Percentiles rank a stretch among this genome's conserved stretches.
phyloP scores from a whole-genome alignment of 1,284 basidiomycete species.

The Ustanciosporium gigantosporum region DNA sequence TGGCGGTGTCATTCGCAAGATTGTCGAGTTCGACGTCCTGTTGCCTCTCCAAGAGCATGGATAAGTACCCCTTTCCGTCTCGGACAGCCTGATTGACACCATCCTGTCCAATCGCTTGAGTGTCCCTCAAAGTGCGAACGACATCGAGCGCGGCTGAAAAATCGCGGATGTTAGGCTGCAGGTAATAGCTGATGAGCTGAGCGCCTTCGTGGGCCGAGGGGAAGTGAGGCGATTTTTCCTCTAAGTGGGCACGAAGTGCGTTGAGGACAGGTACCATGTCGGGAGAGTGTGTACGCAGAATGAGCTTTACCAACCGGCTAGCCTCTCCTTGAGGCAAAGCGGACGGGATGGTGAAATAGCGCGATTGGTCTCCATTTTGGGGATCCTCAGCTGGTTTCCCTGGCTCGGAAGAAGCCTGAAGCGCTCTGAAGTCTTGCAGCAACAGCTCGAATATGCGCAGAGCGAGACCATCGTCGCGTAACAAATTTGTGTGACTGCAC shows the following conservation, averaged over 20 bases:
- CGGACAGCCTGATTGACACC: slow-evolving; percentile 15
- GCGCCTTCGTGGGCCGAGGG: slow-evolving; percentile 28
- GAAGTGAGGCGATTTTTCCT: slow-evolving; percentile 15
- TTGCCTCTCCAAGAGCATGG: background rate
- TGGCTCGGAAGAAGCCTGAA: too few species aligned
- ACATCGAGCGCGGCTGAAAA: slow-evolving; percentile 24
- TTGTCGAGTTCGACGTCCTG: background rate
- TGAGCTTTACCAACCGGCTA: slow-evolving; percentile 15
- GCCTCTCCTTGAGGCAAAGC: slow-evolving; percentile 26
- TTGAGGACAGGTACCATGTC: slow-evolving; percentile 21
- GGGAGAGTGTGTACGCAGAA: slow-evolving; percentile 5
- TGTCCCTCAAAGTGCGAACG: slow-evolving; percentile 21
- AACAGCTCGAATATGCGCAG: slow-evolving; percentile 26
- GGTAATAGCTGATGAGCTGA: slow-evolving; percentile 23
- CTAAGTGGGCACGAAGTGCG: slow-evolving; percentile 18
- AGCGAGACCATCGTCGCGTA: slow-evolving; percentile 15
- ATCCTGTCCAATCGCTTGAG: slow-evolving; percentile 21
- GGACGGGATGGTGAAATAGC: slow-evolving; percentile 3
- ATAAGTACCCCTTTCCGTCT: slow-evolving; percentile 14
- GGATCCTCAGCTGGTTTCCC: too few species aligned
- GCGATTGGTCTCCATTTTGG: background rate
- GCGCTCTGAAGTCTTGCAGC: slow-evolving; percentile 8
- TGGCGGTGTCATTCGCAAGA: too few species aligned
- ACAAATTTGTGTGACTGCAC: slow-evolving; percentile 8
- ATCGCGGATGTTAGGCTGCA: slow-evolving; percentile 25